A percentile compares a stretch with the other conserved stretches of the same genome.
phyloP scores from a whole-genome alignment of 352 stramenopile species.

The Globisporangium cederbergense region DNA sequence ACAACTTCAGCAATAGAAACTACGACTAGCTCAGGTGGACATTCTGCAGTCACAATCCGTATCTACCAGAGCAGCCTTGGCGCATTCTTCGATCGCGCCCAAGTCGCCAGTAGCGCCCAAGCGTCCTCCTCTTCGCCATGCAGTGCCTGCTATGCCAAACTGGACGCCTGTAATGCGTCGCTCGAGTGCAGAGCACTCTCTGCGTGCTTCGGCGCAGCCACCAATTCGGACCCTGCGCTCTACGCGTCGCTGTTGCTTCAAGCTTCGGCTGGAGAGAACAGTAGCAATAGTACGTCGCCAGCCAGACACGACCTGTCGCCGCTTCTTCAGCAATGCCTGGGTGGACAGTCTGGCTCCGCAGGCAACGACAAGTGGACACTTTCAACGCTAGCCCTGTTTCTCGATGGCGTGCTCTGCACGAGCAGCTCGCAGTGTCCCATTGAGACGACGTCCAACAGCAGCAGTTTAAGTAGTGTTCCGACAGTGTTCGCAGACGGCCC shows the following conservation, averaged over 20 bases:
- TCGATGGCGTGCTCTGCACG: constrained; percentile 12
- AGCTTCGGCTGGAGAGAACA: too few species aligned
- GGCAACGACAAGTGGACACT: constrained; percentile 1
- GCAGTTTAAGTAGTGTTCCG: not conserved
- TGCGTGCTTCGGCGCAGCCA: constrained; percentile 3
- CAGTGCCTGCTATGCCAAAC: not conserved
- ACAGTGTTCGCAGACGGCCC: not conserved
- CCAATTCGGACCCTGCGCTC: not conserved
- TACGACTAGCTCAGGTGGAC: not conserved
- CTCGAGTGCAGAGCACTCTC: constrained; percentile 15
- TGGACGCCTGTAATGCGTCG: constrained; percentile 1
- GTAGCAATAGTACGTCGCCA: not conserved
- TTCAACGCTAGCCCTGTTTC: constrained; percentile 2
- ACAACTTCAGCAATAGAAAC: not conserved
- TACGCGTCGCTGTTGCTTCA: constrained; percentile 7
- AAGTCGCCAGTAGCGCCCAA: not conserved
- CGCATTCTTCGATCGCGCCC: constrained; percentile 10
- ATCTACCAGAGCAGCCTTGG: not conserved
- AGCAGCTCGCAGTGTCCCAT: not conserved
- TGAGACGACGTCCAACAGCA: not conserved
- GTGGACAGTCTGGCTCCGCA: not conserved
- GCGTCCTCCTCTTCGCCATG: not conserved
- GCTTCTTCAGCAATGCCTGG: constrained; percentile 9
- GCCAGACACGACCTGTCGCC: constrained; percentile 3
- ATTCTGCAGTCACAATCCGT: not conserved